Base-by-base conservation (phyloP, 2,329 filamentous ascomycete species). In the Calonectria naviculata region DNA sequence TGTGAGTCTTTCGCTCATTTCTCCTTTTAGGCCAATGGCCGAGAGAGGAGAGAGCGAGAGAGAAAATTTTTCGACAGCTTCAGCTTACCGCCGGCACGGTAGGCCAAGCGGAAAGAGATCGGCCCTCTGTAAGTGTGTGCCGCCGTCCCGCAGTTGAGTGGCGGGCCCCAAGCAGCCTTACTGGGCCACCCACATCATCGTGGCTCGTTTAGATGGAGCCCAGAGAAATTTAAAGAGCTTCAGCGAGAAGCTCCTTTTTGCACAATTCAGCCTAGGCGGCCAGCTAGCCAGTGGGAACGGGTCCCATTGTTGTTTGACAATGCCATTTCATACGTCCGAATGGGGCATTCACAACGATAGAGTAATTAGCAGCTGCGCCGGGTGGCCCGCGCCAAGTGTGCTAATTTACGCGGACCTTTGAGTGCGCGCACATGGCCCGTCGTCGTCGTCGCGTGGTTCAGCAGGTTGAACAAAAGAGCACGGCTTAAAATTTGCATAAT, bases 401-500 rank as follows among this genome's bases (percentile, higher is more conserved):
- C 24, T 65, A 67, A 61, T 49, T 49, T 67, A 61, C 49, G 34
- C 21, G 31, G 31, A 41, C 56, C 21, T 52, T 29, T 21, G 34
- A 36, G 15, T 36, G 34, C 34, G 65, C 31, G 44, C 36, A 42
- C 65, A 54, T 44, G 44, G 47, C 65, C 60, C 46, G 38, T 31
- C 42, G 28, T 31, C 42, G 28, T 36, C 47, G 21, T 68, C 47
- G 60, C 44, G 61, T 56, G 31, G 54, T 47, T 44, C 47, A 60
- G 47, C 41, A 38, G 58, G 58, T 54, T 54, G 42, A 68, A 73
- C 65, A 71, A 74, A 54, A 74, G 58, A 67, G 63, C 24, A 46
- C 63, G 66, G 71, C 72, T 69, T 77, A 77, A 80, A 73, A 80
- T 80, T 80, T 80, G 77, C 73, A 78, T 71, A 79, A 80, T 79